Evolutionary conservation across 2,329 filamentous ascomycete genomes (phyloP), one percentile per base, ranked within the genome.

Genomic region (Scolecobasidium constrictum): DNA sequence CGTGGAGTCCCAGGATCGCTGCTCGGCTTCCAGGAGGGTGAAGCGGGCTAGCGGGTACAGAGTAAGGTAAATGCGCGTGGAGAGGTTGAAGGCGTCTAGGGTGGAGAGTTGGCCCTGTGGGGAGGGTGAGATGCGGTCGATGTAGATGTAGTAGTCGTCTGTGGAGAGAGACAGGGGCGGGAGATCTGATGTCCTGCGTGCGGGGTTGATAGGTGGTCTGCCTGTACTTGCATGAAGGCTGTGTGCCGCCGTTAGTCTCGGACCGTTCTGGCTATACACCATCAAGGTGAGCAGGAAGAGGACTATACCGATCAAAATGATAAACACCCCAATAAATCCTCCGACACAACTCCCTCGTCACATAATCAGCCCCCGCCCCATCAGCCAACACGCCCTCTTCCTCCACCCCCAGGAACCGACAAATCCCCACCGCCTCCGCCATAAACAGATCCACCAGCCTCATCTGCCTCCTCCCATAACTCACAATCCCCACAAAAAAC

Each of bases 11-110:
- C n/a, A n/a, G n/a, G n/a, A n/a, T n/a, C n/a, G n/a, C n/a, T n/a
- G n/a, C n/a, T n/a, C n/a, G n/a, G n/a, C n/a, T n/a, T 88, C 88
- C 2, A 83, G 81, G 56, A 87, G 74, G 54, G 94, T 86, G 53
- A 87, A 76, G n/a, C 82, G 83, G 1, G 83, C 74, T 3, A 93
- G 65, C 3, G 79, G 71, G 44, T 84, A 86, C 70, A 90, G 92
- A 2, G 86, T 87, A 51, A 75, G 75, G 58, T 86, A 93, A 26
- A 92, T 77, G 40, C 80, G 76, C 23, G 86, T 78, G 46, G 81
- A 86, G 44, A 82, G 74, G 47, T 87, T 88, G 66, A 93, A 94
- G 0, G 84, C 87, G 0, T 81, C 77, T 36, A 94, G 66, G 28
- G 82, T 71, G 0, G 86, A 83, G 1, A 88, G 65, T 1, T 73